These are phyloP conservation scores for Trichophaea hybrida DNA, from an alignment of 2,329 filamentous ascomycete genomes.

Conservation along the genomic window DNA sequence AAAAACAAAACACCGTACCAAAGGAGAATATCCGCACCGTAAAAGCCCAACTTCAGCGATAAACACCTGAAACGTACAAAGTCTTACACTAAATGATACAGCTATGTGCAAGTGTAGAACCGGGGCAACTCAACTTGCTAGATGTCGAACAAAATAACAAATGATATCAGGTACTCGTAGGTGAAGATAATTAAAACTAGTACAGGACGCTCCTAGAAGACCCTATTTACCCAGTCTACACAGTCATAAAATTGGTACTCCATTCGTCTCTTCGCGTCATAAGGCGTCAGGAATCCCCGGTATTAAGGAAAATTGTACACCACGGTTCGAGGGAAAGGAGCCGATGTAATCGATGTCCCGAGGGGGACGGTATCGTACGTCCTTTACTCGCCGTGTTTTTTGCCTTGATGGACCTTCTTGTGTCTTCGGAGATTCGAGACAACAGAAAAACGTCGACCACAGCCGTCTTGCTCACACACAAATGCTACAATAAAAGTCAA, in stretches of 20 bases:
- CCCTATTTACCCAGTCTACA: slow-evolving; percentile 5
- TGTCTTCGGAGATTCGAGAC: slow-evolving; percentile 91
- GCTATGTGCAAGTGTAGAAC: neutral
- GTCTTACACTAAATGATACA: neutral
- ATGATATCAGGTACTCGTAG: neutral
- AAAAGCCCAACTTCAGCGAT: neutral
- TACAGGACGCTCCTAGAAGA: neutral
- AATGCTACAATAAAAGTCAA: slow-evolving; percentile 49
- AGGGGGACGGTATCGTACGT: neutral
- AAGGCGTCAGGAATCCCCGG: slow-evolving; percentile 2
- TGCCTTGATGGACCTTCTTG: slow-evolving; percentile 87
- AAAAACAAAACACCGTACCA: neutral
- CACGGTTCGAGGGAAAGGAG: neutral
- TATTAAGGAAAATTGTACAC: slow-evolving; percentile 1
- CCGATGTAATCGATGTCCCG: neutral
- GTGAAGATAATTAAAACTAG: neutral
- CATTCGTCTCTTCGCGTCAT: slow-evolving; percentile 1
- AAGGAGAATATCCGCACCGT: neutral
- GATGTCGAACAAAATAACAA: neutral
- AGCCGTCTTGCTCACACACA: slow-evolving; percentile 84
- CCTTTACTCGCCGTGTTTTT: slow-evolving; percentile 29
- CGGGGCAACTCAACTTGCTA: neutral
- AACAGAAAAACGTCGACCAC: slow-evolving; percentile 89
- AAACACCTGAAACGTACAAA: neutral
- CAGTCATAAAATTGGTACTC: neutral